phyloP scores from a whole-genome alignment of 768 basidiomycete genomes.

The Sarcodon aspratus region DNA sequence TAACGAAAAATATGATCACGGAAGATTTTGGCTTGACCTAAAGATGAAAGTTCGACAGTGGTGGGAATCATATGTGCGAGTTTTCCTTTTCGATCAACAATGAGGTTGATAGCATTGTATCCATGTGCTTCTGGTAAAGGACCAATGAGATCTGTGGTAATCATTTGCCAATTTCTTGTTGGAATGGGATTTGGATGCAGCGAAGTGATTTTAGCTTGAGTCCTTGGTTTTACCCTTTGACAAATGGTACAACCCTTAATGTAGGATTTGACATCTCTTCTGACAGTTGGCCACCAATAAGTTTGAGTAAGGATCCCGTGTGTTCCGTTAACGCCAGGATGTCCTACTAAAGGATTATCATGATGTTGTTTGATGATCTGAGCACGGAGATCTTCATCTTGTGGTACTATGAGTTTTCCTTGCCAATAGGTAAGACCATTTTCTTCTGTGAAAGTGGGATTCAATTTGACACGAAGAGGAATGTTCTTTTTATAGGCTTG shows the following conservation, averaged over 20 bases:
- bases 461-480: too few relatives aligned
- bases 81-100: background rate
- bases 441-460: too few relatives aligned
- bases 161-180: conserved; percentile 4
- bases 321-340: too few relatives aligned
- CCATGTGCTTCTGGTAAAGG: conserved; percentile 4
- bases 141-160: conserved; percentile 7
- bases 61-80: too few relatives aligned
- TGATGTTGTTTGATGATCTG: too few relatives aligned
- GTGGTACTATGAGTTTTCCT: too few relatives aligned
- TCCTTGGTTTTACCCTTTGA: background rate
- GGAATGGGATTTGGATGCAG: conserved; percentile 4
- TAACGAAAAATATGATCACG: conserved; percentile 4
- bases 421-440: too few relatives aligned
- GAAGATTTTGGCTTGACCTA: conserved; percentile 9
- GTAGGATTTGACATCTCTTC: background rate
- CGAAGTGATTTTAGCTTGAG: background rate
- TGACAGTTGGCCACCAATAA: too few relatives aligned
- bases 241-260: conserved; percentile 1
- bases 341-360: too few relatives aligned
- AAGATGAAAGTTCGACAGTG: conserved; percentile 4
- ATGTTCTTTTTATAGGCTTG: too few relatives aligned
- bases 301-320: too few relatives aligned
- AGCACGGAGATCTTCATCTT: too few relatives aligned
- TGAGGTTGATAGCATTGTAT: conserved; percentile 2